phyloP scores from a whole-genome alignment of 2,329 filamentous ascomycete species.

The Verticillium zaregamsianum region DNA sequence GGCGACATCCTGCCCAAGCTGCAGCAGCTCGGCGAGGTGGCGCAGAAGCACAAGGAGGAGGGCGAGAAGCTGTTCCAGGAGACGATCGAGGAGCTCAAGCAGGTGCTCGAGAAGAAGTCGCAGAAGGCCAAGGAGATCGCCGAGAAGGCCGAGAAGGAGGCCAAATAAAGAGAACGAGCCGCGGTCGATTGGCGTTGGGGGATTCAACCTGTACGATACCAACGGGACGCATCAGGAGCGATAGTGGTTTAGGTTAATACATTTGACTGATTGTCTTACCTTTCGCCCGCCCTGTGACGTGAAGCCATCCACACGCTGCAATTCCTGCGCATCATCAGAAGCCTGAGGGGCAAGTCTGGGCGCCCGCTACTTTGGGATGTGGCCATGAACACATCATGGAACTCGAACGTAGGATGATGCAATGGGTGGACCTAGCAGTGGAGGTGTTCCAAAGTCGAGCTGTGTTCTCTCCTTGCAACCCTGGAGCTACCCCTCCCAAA shows the following conservation, averaged over 20 bases:
- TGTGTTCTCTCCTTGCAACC: too few relatives aligned
- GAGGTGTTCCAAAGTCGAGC: too few relatives aligned
- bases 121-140: slow-evolving; percentile 54
- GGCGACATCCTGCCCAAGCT: slow-evolving; percentile 63
- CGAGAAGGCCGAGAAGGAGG: slow-evolving; percentile 48
- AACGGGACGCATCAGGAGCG: neutral
- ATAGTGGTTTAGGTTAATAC: neutral
- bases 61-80: slow-evolving; percentile 66
- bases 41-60: slow-evolving; percentile 64
- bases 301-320: neutral
- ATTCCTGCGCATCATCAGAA: too few relatives aligned
- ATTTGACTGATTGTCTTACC: neutral
- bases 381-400: too few relatives aligned
- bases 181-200: neutral
- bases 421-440: too few relatives aligned
- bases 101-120: slow-evolving; percentile 58
- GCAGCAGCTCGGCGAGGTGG: slow-evolving; percentile 58
- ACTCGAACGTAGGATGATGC: too few relatives aligned
- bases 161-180: slow-evolving; percentile 25
- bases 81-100: slow-evolving; percentile 61
- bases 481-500: too few relatives aligned
- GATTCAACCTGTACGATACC: neutral
- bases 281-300: neutral
- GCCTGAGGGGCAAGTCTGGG: too few relatives aligned
- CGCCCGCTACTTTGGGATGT: too few relatives aligned